Base-by-base conservation (phyloP, 2,329 filamentous ascomycete species). In the Alternaria angustiovoidea region DNA sequence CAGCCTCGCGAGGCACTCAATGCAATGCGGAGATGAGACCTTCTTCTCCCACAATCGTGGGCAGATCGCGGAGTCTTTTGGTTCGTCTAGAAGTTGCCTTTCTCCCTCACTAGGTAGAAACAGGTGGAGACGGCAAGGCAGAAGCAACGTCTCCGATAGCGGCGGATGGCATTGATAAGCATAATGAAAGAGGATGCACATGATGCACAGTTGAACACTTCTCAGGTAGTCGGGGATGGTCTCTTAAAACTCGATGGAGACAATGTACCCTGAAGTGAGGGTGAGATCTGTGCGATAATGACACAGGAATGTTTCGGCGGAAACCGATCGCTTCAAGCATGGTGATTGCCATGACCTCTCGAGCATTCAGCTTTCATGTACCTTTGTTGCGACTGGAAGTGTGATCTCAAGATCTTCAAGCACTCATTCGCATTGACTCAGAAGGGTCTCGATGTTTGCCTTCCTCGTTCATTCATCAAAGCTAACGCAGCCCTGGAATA, bases 151-250 rank as follows among this genome's bases (percentile, higher is more conserved):
- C 56, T 71, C 68, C 6, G 57, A n/a, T 38, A 64, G 59, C 5
- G 22, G 44, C 4, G 63, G 62, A 14, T 62, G 59, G 58, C 68
- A 69, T 16, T 51, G 38, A 51, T 67, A 71, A n/a, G 49, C 22
- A 46, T 70, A 67, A 14, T 62, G 51, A 12, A 70, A 48, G 20
- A 67, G 54, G 56, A 70, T 53, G 54, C 67, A 70, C 67, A 70
- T 68, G 20, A 41, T 28, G 16, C 44, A 30, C 12, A 4, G 14
- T 8, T 5, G 11, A n/a, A 38, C 2, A 14, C 43, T 18, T 16
- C 22, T 24, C 22, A 28, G 28, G 9, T 26, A 32, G 14, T 8
- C 4, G 6, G 24, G 41, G 7, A 20, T 18, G 43, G 16, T 26
- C 16, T 47, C 8, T n/a, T 11, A 14, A 5, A 12, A 3, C 20